Base-by-base conservation (phyloP, 176 grass and related monocot genomes). In the Lolium multiflorum region DNA sequence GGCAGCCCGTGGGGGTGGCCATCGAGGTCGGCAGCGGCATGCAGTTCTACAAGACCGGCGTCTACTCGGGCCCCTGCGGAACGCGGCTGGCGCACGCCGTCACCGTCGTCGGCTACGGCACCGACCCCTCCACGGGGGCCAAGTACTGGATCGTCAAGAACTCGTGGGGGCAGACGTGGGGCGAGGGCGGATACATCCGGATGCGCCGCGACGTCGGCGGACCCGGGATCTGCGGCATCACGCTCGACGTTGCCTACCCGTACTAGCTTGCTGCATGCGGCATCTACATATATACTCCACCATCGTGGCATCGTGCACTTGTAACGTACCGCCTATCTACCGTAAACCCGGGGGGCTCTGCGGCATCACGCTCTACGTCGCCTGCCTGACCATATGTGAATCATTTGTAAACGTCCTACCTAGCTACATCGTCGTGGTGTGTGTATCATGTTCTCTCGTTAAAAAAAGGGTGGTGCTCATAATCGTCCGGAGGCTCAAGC, bases 61-160 rank as follows among this genome's bases (percentile, higher is more conserved):
- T 94, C 6, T 91, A 83, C 75, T 63, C 84, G 10, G 89, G 89
- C 3, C 80, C 84, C 18, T 94, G 89, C 41, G 83, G 86, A 2
- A 75, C 83, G 0, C 4, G 77, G 22, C 80, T 91, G 57, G 79
- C 83, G 76, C 92, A 91, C 48, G 86, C 59, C 50, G 77, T 94
- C 71, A 89, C 87, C 22, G 83, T 89, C 18, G 76, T 91, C 14
- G 89, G 92, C 9, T 94, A 89, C 71, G 92, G 60, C 61, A 71
- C 62, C n/a, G 78, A 86, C 43, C 11, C 60, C 9, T 3, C 25
- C 4, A 55, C 83, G 11, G 88, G 83, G 4, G 20, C 9, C 9
- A 90, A 86, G 78, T 90, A 71, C 78, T 90, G 83, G 88, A 48
- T 77, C 71, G 71, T 90, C 26, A 90, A 86, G 71, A 90, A 86